Evolutionary conservation across 805 yeast genomes (phyloP).

Genomic region (Millerozyma acaciae): DNA sequence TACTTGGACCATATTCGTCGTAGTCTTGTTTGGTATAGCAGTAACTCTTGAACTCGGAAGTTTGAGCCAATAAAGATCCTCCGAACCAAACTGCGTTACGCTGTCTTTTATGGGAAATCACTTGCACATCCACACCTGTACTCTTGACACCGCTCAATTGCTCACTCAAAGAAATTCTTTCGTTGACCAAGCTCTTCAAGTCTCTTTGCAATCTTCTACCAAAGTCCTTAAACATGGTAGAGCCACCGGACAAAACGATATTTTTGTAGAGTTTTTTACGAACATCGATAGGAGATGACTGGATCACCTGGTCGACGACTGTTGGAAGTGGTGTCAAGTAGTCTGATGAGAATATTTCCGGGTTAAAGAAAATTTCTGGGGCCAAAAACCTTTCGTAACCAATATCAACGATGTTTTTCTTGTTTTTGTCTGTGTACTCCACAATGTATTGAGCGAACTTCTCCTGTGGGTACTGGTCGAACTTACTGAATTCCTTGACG

Average conservation of each 20-base stretch:
- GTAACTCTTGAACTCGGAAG: constrained; percentile 92
- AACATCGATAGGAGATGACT: constrained; percentile 94
- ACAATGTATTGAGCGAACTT: constrained; percentile 91
- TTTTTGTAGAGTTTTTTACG: constrained; percentile 94
- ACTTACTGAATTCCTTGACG: constrained; percentile 91
- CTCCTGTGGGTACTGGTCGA: constrained; percentile 84
- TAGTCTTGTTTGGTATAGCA: constrained; percentile 97
- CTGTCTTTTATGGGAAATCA: constrained; percentile 94
- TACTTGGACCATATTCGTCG: constrained; percentile 96
- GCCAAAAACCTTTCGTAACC: constrained; percentile 98
- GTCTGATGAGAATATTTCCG: constrained; percentile 94
- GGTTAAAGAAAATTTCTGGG: constrained; percentile 98
- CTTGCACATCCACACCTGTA: constrained; percentile 95
- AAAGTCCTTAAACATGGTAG: constrained; percentile 97
- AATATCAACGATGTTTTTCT: constrained; percentile 65
- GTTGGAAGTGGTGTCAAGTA: constrained; percentile 93
- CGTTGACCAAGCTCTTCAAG: constrained; percentile 79
- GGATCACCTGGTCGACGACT: constrained; percentile 94
- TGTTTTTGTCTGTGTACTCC: constrained; percentile 69
- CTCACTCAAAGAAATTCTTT: constrained; percentile 82
- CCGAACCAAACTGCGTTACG: constrained; percentile 99
- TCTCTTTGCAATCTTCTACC: constrained; percentile 98
- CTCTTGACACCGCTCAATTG: constrained; percentile 68
- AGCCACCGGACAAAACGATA: constrained; percentile 95
- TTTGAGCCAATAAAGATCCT: constrained; percentile 94